Evolutionary conservation across 2,329 filamentous ascomycete genomes (phyloP).

Genomic region (Alternaria arbusti): DNA sequence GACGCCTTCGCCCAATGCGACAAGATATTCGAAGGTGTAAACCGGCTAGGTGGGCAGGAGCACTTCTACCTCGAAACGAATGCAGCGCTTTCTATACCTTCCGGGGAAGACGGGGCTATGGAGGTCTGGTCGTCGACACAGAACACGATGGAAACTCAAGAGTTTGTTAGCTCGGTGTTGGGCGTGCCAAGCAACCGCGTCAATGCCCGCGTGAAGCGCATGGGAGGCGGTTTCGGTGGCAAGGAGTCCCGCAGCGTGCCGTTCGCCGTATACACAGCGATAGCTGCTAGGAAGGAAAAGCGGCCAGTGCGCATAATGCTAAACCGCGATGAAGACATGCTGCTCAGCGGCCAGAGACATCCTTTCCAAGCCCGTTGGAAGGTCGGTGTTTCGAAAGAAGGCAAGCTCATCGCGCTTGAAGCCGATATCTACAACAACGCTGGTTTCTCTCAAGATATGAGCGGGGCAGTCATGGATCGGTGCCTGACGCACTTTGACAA

Average conservation of each 20-base stretch:
- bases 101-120: conserved; percentile 89
- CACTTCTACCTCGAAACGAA: conserved; percentile 97
- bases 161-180: conserved; percentile 81
- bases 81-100: conserved; percentile 81
- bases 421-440: conserved; percentile 90
- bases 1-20: conserved; percentile 78
- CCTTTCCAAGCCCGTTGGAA: conserved; percentile 91
- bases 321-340: conserved; percentile 93
- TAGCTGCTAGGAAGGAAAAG: conserved; percentile 83
- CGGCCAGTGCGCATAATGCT: conserved; percentile 91
- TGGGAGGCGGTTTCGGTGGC: conserved; percentile 92
- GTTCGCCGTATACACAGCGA: conserved; percentile 79
- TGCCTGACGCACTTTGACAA: conserved; percentile 85
- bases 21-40: conserved; percentile 80
- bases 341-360: conserved; percentile 87
- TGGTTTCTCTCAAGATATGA: conserved; percentile 74
- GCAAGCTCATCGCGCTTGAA: conserved; percentile 88
- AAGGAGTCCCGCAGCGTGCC: conserved; percentile 89
- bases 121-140: conserved; percentile 70
- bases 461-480: conserved; percentile 81
- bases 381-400: conserved; percentile 87
- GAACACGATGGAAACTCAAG: conserved; percentile 50
- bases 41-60: conserved; percentile 91
- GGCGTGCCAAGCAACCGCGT: conserved; percentile 86
- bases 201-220: conserved; percentile 84